Evolutionary conservation across 495 filamentous ascomycete genomes (phyloP).

Genomic region (Xylaria intraflava): DNA sequence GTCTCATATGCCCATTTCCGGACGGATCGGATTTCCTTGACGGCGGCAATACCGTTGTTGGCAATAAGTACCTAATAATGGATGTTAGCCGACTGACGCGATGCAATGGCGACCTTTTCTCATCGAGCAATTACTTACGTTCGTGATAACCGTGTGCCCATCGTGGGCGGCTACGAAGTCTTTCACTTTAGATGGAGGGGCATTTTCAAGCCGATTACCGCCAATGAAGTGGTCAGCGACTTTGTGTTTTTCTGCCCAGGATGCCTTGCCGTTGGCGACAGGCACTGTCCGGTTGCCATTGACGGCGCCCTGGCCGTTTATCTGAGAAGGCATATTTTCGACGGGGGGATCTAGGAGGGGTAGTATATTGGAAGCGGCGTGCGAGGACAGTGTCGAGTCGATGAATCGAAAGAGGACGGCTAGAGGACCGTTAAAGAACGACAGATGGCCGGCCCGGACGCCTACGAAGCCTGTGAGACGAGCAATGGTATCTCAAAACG

Average conservation of each 20-base stretch:
- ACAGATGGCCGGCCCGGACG: slow-evolving; percentile 22
- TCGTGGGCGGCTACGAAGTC: slow-evolving; percentile 87
- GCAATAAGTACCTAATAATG: slow-evolving; percentile 81
- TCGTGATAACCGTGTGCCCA: slow-evolving; percentile 96
- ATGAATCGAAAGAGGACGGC: slow-evolving; percentile 18
- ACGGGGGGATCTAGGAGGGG: slow-evolving; percentile 17
- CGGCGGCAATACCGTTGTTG: slow-evolving; percentile 99
- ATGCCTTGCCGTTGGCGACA: slow-evolving; percentile 43
- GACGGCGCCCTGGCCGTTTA: slow-evolving; percentile 44
- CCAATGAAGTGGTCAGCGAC: slow-evolving; percentile 91
- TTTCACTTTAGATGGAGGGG: slow-evolving; percentile 73
- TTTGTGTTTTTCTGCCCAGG: slow-evolving; percentile 69
- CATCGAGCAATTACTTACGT: slow-evolving; percentile 52
- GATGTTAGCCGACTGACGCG: neutral
- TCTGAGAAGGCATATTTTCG: slow-evolving; percentile 33
- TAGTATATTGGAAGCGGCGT: slow-evolving; percentile 5
- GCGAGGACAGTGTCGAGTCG: slow-evolving; percentile 9
- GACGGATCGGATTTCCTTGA: slow-evolving; percentile 97
- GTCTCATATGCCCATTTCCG: slow-evolving; percentile 99
- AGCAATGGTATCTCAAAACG: slow-evolving; percentile 15
- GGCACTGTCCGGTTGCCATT: slow-evolving; percentile 36
- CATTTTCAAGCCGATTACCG: slow-evolving; percentile 76
- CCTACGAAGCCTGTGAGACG: slow-evolving; percentile 17
- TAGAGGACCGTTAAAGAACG: slow-evolving; percentile 25
- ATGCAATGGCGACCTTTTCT: neutral